Conservation (phyloP, 2,329 filamentous ascomycete genomes). For the Pseudocercospora fuligena region DNA sequence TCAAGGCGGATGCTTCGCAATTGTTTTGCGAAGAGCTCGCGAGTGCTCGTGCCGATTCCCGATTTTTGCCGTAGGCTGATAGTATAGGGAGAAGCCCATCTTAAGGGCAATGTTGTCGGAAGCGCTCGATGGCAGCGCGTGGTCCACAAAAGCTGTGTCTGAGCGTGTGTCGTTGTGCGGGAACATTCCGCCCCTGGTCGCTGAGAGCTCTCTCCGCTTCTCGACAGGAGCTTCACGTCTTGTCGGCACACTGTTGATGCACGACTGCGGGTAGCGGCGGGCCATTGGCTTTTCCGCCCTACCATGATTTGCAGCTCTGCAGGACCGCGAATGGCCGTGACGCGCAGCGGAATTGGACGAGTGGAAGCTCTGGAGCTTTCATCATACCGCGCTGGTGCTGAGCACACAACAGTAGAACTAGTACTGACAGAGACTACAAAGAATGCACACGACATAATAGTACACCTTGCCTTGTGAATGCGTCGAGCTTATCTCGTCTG, state of each 20-base stretch:
- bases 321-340: background rate
- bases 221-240: background rate
- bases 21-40: background rate
- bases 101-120: background rate
- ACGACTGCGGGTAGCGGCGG: background rate
- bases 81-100: background rate
- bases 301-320: background rate
- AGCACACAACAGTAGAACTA: background rate
- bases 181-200: background rate
- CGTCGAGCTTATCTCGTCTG: background rate
- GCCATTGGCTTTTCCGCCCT: background rate
- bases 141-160: background rate
- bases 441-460: background rate
- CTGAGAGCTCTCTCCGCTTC: conserved; percentile 4
- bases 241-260: background rate
- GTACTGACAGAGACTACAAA: background rate
- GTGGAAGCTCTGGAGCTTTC: background rate
- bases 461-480: too few species aligned
- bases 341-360: conserved; percentile 5
- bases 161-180: background rate
- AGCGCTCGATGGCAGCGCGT: background rate
- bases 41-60: background rate
- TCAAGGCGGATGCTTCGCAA: background rate
- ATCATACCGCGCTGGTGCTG: background rate
- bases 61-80: background rate